These are phyloP conservation scores for Xerocomellus intermedius DNA, from an alignment of 768 basidiomycete species.

Conservation along the genomic window DNA sequence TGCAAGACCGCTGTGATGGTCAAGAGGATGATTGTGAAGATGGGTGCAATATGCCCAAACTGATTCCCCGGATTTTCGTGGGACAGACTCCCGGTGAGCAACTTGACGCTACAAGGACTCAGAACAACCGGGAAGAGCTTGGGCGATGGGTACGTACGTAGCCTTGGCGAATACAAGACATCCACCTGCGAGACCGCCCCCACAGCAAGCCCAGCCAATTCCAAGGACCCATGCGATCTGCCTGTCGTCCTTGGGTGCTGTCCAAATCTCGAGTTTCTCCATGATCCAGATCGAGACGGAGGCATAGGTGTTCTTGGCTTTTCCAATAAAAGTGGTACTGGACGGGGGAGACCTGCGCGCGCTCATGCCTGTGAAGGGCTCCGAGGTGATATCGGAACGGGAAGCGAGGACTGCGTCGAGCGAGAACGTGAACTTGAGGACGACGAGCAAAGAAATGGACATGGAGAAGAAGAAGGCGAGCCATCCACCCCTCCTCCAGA, in stretches of 20 bases:
- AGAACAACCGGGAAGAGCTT: background rate
- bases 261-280: constrained; percentile 70
- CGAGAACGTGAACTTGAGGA: constrained; percentile 66
- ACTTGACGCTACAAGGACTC: constrained; percentile 58
- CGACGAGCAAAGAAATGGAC: constrained; percentile 59
- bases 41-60: constrained; percentile 76
- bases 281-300: constrained; percentile 51
- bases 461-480: constrained; percentile 87
- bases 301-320: constrained; percentile 42
- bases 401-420: constrained; percentile 73
- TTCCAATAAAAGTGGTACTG: constrained; percentile 31
- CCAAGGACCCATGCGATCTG: constrained; percentile 88
- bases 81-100: constrained; percentile 72
- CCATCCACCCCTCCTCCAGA: constrained; percentile 90
- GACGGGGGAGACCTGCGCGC: constrained; percentile 22
- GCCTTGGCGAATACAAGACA: constrained; percentile 80
- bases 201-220: constrained; percentile 91
- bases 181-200: constrained; percentile 86
- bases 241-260: constrained; percentile 77
- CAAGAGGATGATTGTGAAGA: constrained; percentile 67
- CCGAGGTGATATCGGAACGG: constrained; percentile 65
- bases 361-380: constrained; percentile 48
- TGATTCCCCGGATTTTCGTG: constrained; percentile 84
- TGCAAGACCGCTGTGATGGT: constrained; percentile 80
- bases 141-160: constrained; percentile 21